Evolutionary conservation across 2,329 filamentous ascomycete genomes (phyloP).

Genomic region (Graphiopsis chlorocephala): DNA sequence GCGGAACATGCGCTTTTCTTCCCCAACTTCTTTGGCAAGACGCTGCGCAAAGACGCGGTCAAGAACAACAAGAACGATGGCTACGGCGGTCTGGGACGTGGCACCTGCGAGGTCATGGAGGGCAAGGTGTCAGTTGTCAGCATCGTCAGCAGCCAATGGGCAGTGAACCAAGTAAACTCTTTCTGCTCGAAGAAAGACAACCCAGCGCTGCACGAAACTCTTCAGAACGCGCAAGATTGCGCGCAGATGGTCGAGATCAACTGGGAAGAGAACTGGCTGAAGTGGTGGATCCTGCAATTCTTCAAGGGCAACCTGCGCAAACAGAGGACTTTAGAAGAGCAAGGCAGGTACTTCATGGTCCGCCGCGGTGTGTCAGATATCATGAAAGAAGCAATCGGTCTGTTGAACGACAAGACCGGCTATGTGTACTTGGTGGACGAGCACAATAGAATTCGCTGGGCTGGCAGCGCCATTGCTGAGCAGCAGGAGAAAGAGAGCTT

Average conservation of each 20-base stretch:
- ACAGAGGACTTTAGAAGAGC: constrained; percentile 49
- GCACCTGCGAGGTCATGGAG: constrained; percentile 73
- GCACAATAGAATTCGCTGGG: constrained; percentile 89
- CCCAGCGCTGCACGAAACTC: constrained; percentile 62
- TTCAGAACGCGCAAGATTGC: constrained; percentile 52
- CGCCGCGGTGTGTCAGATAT: constrained; percentile 55
- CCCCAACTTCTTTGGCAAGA: constrained; percentile 83
- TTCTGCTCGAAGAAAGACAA: constrained; percentile 69
- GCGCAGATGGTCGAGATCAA: constrained; percentile 86
- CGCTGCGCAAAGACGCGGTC: constrained; percentile 64
- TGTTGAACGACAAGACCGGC: constrained; percentile 87
- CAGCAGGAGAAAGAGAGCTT: constrained; percentile 66
- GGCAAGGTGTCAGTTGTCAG: constrained; percentile 72
- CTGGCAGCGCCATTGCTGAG: constrained; percentile 70
- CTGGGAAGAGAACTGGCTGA: constrained; percentile 74
- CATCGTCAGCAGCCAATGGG: constrained; percentile 82
- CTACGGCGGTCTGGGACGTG: constrained; percentile 41
- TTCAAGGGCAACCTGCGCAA: constrained; percentile 53
- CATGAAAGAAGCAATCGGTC: constrained; percentile 58
- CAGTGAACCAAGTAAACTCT: constrained; percentile 70
- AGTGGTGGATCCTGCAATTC: constrained; percentile 54
- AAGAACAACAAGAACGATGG: constrained; percentile 59
- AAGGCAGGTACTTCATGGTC: constrained; percentile 59
- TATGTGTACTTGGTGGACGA: constrained; percentile 90
- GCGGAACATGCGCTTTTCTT: constrained; percentile 83